Percentiles rank a stretch among this genome's conserved stretches.
These are phyloP conservation scores for Thelonectria discophora DNA, from an alignment of 2,329 filamentous ascomycete species.

Conservation along the genomic window DNA sequence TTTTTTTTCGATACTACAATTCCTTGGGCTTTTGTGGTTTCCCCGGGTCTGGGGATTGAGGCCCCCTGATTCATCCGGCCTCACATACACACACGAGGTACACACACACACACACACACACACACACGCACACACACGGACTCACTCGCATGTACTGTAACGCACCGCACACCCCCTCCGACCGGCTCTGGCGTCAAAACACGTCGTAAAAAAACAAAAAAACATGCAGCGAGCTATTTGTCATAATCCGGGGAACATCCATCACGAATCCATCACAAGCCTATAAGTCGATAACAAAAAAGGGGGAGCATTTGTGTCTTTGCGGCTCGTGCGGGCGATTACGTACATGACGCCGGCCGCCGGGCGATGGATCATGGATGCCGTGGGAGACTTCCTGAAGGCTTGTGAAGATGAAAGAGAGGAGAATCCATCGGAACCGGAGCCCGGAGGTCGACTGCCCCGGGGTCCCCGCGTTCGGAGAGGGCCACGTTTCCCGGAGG, in stretches of 20 bases:
- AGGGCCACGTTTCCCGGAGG: too few relatives aligned
- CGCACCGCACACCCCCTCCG: background rate
- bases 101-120: too few relatives aligned
- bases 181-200: background rate
- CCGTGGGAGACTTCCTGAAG: too few relatives aligned
- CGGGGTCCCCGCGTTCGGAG: slow-evolving; percentile 8
- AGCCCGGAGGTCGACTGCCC: slow-evolving; percentile 29
- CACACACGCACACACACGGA: too few relatives aligned
- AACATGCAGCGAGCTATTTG: background rate
- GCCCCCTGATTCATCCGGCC: background rate
- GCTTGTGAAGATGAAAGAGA: too few relatives aligned
- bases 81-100: too few relatives aligned
- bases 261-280: too few relatives aligned
- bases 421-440: too few relatives aligned
- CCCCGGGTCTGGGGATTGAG: background rate
- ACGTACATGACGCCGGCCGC: slow-evolving; percentile 3
- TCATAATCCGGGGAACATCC: slow-evolving; percentile 3
- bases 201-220: background rate
- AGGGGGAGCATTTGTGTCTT: too few relatives aligned
- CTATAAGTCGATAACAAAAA: too few relatives aligned
- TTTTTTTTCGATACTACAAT: background rate
- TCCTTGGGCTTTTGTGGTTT: background rate
- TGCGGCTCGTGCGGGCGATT: slow-evolving; percentile 1
- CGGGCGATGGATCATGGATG: too few relatives aligned
- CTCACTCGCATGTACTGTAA: too few relatives aligned